Conservation (phyloP, 305 asterid genomes). For the Solanum hybrid region DNA sequence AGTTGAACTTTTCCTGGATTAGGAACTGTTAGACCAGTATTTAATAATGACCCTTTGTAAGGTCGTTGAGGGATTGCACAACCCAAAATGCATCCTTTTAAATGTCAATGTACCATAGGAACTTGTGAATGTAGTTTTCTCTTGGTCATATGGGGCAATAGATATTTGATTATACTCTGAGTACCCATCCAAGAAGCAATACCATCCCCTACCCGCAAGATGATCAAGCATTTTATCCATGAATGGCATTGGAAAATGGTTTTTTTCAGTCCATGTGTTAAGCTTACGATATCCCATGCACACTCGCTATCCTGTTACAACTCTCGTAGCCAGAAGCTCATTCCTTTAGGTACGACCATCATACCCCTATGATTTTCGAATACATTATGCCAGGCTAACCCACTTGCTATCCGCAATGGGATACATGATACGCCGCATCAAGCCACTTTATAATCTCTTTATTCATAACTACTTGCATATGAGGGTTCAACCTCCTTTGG, state of each 20-base stretch:
- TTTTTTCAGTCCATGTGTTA: not conserved
- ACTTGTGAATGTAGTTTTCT: not conserved
- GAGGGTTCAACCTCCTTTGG: not conserved
- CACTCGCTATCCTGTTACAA: not conserved
- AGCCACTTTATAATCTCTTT: not conserved
- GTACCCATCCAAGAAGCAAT: not conserved
- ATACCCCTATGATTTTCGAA: not conserved
- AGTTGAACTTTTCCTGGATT: not conserved
- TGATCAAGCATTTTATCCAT: not conserved
- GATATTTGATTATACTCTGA: not conserved
- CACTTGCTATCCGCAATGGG: not conserved
- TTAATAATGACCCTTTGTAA: too few relatives aligned
- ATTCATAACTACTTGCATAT: not conserved
- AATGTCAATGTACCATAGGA: not conserved
- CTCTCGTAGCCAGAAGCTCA: not conserved
- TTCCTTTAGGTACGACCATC: not conserved
- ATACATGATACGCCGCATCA: not conserved
- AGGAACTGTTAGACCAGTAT: not conserved
- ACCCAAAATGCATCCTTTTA: not conserved
- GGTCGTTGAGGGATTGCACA: not conserved
- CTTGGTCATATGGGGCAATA: not conserved
- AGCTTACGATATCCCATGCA: not conserved
- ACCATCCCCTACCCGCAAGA: not conserved
- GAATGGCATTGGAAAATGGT: not conserved
- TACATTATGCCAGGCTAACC: not conserved